Base-by-base conservation (phyloP, 2,329 filamentous ascomycete species). In the Drechslerella coelobrocha region DNA sequence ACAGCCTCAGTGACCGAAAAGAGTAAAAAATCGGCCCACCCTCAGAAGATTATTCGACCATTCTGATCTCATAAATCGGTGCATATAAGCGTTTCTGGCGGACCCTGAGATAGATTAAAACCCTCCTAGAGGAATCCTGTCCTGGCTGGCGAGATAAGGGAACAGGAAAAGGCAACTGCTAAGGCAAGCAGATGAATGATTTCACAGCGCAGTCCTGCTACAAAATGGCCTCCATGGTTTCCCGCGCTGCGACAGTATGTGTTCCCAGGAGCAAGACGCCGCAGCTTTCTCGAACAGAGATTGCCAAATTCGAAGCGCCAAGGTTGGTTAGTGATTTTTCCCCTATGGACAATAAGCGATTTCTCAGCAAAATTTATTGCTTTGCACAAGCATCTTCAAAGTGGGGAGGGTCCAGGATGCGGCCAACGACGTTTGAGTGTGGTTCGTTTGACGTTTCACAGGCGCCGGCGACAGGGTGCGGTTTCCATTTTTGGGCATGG, bases 371-470 rank as follows among this genome's bases (percentile, higher is more conserved):
- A 48, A 9, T 19, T 48, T 48, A n/a, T 19, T 26, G 43, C 43
- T 19, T 23, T 4, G 17, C 6, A 48, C 7, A 19, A 14, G 9
- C 14, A 27, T 5, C 12, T 23, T 23, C 29, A 31, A 51, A 51
- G 47, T 27, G 47, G 27, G 41, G 41, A 56, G 55, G 53, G 57
- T 47, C 59, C 19, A 62, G 54, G 65, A 19, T 63, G 51, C 59
- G 53, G 57, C 57, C 41, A 51, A 23, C 3, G 66, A 51, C 39
- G 66, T 71, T 71, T 71, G 66, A 71, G 47, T 59, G 39, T 54
- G 66, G 66, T 71, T 63, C 53, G 54, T 55, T 51, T 31, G 60
- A 71, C 59, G 66, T 71, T 63, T 71, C 66, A 71, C 66, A 71
- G 41, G 59, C 65, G 65, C 59, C 59, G 59, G 26, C 37, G 34